A percentile compares a stretch with the other conserved stretches of the same genome.
Evolutionary conservation across 2,329 filamentous ascomycete genomes (phyloP).

Genomic region (Samsoniella hepiali): DNA sequence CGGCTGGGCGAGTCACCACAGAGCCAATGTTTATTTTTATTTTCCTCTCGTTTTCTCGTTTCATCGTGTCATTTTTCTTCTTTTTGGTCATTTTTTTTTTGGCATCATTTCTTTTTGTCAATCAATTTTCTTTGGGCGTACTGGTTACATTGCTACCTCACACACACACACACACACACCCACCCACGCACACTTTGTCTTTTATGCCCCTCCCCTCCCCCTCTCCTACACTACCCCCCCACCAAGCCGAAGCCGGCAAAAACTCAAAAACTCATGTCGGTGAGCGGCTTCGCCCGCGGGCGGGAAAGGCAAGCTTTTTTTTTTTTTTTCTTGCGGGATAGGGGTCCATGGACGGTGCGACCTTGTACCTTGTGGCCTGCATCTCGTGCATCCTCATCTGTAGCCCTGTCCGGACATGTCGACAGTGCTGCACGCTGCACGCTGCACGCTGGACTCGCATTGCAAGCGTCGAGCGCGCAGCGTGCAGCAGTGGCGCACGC

Average conservation of each 20-base stretch:
- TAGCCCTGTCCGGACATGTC: conserved; percentile 9
- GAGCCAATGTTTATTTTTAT: not conserved
- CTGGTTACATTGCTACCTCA: too few species aligned
- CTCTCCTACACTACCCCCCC: not conserved
- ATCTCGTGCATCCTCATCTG: conserved; percentile 12
- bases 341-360: not conserved
- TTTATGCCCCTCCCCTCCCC: not conserved
- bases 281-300: not conserved
- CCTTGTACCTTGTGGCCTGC: not conserved
- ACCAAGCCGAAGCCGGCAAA: not conserved
- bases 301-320: not conserved
- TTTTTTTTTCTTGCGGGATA: not conserved
- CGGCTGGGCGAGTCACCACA: not conserved
- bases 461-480: not conserved
- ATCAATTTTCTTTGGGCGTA: too few species aligned
- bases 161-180: too few species aligned
- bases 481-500: not conserved
- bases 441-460: conserved; percentile 10
- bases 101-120: not conserved
- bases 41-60: not conserved
- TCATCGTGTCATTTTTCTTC: not conserved
- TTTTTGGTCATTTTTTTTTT: not conserved
- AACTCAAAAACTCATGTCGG: not conserved
- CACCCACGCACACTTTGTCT: not conserved
- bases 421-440: conserved; percentile 1